Evolutionary conservation across 2,329 filamentous ascomycete species (phyloP), one percentile per base, ranked within the genome.

Genomic region (Stachybotrys elegans): DNA sequence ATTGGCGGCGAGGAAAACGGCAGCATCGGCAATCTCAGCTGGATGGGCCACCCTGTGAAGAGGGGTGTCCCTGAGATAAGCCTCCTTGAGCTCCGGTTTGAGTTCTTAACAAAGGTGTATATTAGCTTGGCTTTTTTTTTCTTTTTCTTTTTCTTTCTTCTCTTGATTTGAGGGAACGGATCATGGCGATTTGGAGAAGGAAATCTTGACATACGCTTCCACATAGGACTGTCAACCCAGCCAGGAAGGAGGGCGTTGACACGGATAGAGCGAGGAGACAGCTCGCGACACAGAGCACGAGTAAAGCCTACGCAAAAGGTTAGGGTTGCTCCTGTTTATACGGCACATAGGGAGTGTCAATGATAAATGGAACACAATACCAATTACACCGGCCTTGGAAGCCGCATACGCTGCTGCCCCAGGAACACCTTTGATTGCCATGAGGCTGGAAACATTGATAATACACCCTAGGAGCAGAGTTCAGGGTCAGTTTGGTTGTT

Each of bases 211-310:
- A 66, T 66, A 91, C 87, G 71, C 60, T 76, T 66, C 52, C 85
- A 88, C 88, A 95, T 94, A 39, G 81, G 76, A 37, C 88, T 92
- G 45, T 86, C 73, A 52, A 94, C 83, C 69, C 92, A 95, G 6
- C 89, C 89, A 1, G 89, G 89, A 34, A 92, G 69, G 51, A 95
- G 79, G 22, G 84, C 84, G 66, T 95, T 95, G 38, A 88, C 84
- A 22, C 90, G 76, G 46, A 95, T 76, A 40, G 76, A 76, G 39
- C 72, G 69, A 48, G 70, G 66, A 42, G 77, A 78, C 54, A 83
- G 64, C 65, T 89, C 82, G 40, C 67, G 72, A 34, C 81, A 81
- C 4, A 88, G 68, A 44, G 83, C 78, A 46, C 83, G 75, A 19
- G 84, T 90, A 54, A 89, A 76, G 48, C 78, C 84, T 86, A 58